Conservation (phyloP, 2,329 filamentous ascomycete genomes). For the Parascedosporium putredinis region DNA sequence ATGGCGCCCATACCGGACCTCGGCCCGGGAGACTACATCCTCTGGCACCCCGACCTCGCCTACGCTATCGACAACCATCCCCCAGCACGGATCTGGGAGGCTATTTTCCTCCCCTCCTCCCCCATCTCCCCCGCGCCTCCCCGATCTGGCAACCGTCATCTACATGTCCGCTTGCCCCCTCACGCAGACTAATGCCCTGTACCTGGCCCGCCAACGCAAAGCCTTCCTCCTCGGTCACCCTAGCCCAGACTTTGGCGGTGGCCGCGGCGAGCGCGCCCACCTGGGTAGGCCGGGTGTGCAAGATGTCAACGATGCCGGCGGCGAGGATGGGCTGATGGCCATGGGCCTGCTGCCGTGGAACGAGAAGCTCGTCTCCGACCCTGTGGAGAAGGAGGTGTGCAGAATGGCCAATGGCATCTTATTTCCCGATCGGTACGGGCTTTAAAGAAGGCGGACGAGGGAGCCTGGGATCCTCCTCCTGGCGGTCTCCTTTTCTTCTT, state of each 20-base stretch:
- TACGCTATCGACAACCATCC: slow-evolving; percentile 36
- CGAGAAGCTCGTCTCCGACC: slow-evolving; percentile 22
- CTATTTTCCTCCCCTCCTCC: too few relatives aligned
- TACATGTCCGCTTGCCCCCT: slow-evolving; percentile 31
- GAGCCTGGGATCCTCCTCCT: not conserved
- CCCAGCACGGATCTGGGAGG: too few relatives aligned
- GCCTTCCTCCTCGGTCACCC: slow-evolving; percentile 29
- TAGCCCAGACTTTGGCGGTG: slow-evolving; percentile 28
- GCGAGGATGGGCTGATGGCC: slow-evolving; percentile 27
- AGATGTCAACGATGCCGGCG: slow-evolving; percentile 28
- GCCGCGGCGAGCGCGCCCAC: slow-evolving; percentile 23
- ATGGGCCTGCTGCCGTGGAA: slow-evolving; percentile 32
- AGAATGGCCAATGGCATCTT: slow-evolving; percentile 28
- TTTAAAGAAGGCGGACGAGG: slow-evolving; percentile 3
- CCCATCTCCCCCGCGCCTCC: too few relatives aligned
- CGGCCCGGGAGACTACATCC: slow-evolving; percentile 59
- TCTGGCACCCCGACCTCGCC: slow-evolving; percentile 48
- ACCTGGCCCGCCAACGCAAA: slow-evolving; percentile 30
- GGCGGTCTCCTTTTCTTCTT: not conserved
- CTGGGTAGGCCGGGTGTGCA: slow-evolving; percentile 24
- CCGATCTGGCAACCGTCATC: slow-evolving; percentile 19
- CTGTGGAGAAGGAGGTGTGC: slow-evolving; percentile 24
- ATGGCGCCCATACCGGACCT: slow-evolving; percentile 66
- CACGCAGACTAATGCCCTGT: slow-evolving; percentile 31
- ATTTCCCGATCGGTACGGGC: slow-evolving; percentile 27